A percentile compares a stretch with the other conserved stretches of the same genome.
phyloP scores from a whole-genome alignment of 2,329 filamentous ascomycete genomes.

The Sporothrix brasiliensis region DNA sequence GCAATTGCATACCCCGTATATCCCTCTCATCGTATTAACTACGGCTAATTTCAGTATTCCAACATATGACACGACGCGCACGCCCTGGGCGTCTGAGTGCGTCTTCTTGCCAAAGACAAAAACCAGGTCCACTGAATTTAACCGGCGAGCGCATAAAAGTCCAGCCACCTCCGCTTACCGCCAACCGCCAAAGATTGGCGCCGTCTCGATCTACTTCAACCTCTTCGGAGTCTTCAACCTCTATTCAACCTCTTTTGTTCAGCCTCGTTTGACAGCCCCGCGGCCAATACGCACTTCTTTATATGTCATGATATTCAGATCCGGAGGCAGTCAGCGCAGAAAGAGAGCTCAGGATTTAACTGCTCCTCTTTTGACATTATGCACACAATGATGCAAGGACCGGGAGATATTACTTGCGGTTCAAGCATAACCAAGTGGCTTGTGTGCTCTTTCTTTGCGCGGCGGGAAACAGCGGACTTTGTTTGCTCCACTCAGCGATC shows the following conservation, averaged over 20 bases:
- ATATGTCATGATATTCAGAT: neutral
- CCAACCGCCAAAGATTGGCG: constrained; percentile 17
- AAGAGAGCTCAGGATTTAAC: neutral
- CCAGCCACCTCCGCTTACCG: constrained; percentile 17
- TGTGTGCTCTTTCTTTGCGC: neutral
- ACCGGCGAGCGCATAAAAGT: constrained; percentile 18
- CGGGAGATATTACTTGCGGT: neutral
- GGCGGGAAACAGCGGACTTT: neutral
- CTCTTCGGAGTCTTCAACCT: neutral
- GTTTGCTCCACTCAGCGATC: too few relatives aligned
- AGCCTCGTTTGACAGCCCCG: neutral
- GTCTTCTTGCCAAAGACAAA: neutral
- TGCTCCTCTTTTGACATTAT: neutral
- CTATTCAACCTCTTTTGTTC: constrained; percentile 1
- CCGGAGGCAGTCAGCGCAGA: too few relatives aligned
- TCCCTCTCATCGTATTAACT: neutral
- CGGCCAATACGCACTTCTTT: too few relatives aligned
- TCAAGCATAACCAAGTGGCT: neutral
- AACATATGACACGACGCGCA: neutral
- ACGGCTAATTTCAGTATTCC: neutral
- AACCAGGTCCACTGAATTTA: constrained; percentile 20
- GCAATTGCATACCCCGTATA: neutral
- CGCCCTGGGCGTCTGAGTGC: neutral
- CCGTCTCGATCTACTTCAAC: neutral
- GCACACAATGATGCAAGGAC: neutral